Evolutionary conservation across 345 rosid genomes (phyloP).

Genomic region (Eucalyptus fibrosa): DNA sequence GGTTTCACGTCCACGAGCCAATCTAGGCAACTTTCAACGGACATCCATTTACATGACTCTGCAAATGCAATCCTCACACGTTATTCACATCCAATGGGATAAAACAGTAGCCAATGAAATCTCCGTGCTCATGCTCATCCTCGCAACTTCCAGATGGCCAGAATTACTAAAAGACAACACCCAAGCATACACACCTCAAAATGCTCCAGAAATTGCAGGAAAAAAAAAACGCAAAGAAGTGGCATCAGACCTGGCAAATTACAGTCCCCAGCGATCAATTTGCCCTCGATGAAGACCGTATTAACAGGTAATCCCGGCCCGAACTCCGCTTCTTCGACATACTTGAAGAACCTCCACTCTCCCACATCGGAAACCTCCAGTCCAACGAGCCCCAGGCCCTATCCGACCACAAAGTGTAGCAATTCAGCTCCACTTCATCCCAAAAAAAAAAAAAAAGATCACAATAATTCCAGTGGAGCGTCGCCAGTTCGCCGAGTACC

Average conservation of each 20-base stretch:
- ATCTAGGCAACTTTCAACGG: conserved; percentile 37
- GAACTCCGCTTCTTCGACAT: conserved; percentile 67
- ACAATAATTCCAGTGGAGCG: background rate
- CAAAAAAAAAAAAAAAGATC: background rate
- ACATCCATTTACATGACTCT: conserved; percentile 61
- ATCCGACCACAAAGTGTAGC: background rate
- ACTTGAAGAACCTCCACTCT: conserved; percentile 51
- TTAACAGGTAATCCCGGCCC: conserved; percentile 51
- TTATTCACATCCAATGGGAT: background rate
- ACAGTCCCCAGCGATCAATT: conserved; percentile 6
- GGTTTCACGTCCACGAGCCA: conserved; percentile 44
- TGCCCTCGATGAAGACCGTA: conserved; percentile 43
- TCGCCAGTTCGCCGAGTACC: conserved; percentile 7
- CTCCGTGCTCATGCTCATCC: background rate
- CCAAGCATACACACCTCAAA: background rate
- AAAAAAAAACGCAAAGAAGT: background rate
- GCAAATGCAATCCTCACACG: background rate
- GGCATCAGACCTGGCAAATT: conserved; percentile 23
- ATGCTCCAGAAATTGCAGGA: background rate
- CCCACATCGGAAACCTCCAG: conserved; percentile 18
- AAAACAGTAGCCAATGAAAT: background rate
- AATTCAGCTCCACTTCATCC: background rate
- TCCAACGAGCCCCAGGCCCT: conserved; percentile 51
- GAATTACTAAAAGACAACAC: background rate
- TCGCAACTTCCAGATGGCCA: background rate